Percentiles rank a stretch among this genome's conserved stretches.
phyloP scores from a whole-genome alignment of 108 stramenopile species.

The Cyclotella sp. region DNA sequence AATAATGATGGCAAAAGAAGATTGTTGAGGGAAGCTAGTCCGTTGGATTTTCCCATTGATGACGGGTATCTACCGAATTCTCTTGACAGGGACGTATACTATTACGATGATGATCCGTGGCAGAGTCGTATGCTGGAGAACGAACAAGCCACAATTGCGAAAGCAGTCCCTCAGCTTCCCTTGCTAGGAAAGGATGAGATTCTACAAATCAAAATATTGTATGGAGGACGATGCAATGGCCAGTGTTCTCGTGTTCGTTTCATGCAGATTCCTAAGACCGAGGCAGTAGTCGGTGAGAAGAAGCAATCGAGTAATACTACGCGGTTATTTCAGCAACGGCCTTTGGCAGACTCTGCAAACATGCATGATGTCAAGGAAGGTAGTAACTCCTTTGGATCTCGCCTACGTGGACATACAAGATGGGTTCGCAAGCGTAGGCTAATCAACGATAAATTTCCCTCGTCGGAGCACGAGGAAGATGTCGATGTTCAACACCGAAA shows the following conservation, averaged over 20 bases:
- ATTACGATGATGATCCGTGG: constrained; percentile 16
- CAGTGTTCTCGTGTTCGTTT: constrained; percentile 51
- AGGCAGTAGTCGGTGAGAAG: background rate
- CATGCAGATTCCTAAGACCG: constrained; percentile 19
- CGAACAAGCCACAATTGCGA: background rate
- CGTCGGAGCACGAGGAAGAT: no score
- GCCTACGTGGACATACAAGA: no score
- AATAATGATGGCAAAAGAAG: constrained; percentile 14
- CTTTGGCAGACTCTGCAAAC: background rate
- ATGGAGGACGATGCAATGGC: constrained; percentile 45
- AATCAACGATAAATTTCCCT: no score
- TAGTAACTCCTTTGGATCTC: no score
- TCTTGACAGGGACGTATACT: background rate
- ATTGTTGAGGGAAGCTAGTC: background rate
- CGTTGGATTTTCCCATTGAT: background rate
- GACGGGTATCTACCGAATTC: background rate
- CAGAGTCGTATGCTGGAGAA: constrained; percentile 9
- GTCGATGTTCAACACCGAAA: no score
- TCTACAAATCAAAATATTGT: constrained; percentile 60
- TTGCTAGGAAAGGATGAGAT: constrained; percentile 55
- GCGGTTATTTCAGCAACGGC: constrained; percentile 2
- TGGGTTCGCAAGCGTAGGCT: no score
- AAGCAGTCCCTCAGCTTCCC: constrained; percentile 1
- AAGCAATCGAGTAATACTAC: background rate
- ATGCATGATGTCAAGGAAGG: no score